These are phyloP conservation scores for Trichoderma brevicompactum DNA, from an alignment of 2,329 filamentous ascomycete species.

Conservation along the genomic window DNA sequence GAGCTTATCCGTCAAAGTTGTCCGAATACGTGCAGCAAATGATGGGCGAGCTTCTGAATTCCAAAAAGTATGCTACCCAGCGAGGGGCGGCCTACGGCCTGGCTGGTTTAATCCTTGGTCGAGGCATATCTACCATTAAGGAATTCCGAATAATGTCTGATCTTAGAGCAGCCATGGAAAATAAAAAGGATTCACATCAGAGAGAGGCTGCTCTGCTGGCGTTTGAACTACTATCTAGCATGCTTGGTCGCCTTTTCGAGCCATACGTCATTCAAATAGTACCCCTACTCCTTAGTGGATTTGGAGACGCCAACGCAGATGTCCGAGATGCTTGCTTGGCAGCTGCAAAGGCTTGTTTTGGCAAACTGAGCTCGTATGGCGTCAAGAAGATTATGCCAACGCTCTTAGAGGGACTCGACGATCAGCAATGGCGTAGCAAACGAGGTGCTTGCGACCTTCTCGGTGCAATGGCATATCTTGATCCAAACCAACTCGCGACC, in stretches of 20 bases:
- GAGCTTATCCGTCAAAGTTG: slow-evolving; percentile 76
- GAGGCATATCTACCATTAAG: slow-evolving; percentile 77
- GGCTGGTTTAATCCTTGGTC: slow-evolving; percentile 86
- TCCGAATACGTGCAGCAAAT: slow-evolving; percentile 80
- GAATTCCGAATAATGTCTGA: slow-evolving; percentile 86
- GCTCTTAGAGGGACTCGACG: slow-evolving; percentile 87
- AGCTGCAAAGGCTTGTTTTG: slow-evolving; percentile 92
- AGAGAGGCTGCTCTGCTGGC: slow-evolving; percentile 87
- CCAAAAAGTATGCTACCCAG: slow-evolving; percentile 90
- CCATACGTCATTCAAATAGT: slow-evolving; percentile 97
- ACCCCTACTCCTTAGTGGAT: slow-evolving; percentile 84
- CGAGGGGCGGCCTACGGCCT: slow-evolving; percentile 94
- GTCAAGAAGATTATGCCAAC: slow-evolving; percentile 94
- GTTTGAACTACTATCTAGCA: slow-evolving; percentile 85
- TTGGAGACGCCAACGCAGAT: slow-evolving; percentile 85
- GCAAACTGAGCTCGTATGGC: slow-evolving; percentile 89
- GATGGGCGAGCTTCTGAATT: slow-evolving; percentile 78
- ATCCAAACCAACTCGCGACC: slow-evolving; percentile 89
- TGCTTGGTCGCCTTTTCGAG: slow-evolving; percentile 89
- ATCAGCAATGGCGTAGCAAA: slow-evolving; percentile 97
- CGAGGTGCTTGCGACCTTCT: slow-evolving; percentile 96
- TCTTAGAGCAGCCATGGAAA: slow-evolving; percentile 82
- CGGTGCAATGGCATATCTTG: slow-evolving; percentile 97
- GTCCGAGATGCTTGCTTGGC: slow-evolving; percentile 93
- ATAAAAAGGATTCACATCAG: slow-evolving; percentile 90